These are phyloP conservation scores for Tausonia pullulans DNA, from an alignment of 1,284 basidiomycete genomes.

Conservation along the genomic window DNA sequence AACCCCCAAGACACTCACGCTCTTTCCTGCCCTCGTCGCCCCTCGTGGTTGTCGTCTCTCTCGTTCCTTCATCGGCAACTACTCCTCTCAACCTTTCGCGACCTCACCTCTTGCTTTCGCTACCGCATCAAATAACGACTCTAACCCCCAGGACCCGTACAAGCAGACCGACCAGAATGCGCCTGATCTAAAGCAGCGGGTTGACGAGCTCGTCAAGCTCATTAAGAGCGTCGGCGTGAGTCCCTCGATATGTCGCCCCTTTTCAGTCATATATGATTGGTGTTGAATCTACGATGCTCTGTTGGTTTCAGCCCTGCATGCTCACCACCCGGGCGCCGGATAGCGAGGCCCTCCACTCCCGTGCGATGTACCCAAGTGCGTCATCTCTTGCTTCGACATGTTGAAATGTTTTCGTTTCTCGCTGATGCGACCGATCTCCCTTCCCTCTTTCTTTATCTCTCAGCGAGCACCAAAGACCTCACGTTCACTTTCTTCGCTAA, in stretches of 20 bases:
- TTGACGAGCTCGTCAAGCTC: neutral
- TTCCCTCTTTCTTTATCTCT: neutral
- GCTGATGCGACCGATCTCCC: neutral
- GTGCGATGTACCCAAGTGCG: constrained; percentile 53
- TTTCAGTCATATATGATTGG: no score
- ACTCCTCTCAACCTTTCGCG: no score
- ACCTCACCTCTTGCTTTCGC: no score
- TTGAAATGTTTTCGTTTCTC: neutral
- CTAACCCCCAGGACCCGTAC: constrained; percentile 3
- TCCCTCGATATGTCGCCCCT: neutral
- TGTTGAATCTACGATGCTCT: neutral
- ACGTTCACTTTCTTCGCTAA: constrained; percentile 58
- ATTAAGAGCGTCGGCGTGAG: neutral
- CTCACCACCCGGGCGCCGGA: constrained; percentile 57
- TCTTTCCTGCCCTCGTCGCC: no score
- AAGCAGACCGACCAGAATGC: neutral
- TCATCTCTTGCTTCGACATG: neutral
- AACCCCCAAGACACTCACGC: no score
- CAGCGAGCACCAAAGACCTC: neutral
- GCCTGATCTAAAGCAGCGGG: neutral
- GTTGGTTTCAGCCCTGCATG: constrained; percentile 39
- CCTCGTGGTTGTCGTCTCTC: no score
- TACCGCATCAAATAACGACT: no score
- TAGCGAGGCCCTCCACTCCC: constrained; percentile 57
- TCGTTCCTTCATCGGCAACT: no score